A percentile compares a stretch with the other conserved stretches of the same genome.
Conservation (phyloP, 2,329 filamentous ascomycete species). For the Trichoderma brevicompactum region DNA sequence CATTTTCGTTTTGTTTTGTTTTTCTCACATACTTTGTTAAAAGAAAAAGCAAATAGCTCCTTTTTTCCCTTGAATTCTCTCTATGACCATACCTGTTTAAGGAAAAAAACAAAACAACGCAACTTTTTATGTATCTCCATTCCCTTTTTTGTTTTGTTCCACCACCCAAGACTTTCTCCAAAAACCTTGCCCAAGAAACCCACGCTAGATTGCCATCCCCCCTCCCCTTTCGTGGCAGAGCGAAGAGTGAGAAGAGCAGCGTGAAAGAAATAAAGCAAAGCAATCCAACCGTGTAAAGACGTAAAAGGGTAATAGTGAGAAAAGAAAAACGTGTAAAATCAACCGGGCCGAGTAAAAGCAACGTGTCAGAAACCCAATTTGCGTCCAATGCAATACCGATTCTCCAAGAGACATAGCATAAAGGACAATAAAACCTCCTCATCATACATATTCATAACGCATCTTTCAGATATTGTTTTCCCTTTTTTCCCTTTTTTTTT, state of each 20-base stretch:
- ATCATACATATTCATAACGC: constrained; percentile 28
- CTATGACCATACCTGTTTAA: constrained; percentile 27
- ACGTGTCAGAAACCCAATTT: constrained; percentile 18
- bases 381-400: constrained; percentile 15
- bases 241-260: neutral
- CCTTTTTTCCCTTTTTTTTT: neutral
- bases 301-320: constrained; percentile 9
- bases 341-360: constrained; percentile 8
- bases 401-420: constrained; percentile 27
- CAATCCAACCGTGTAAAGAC: constrained; percentile 25
- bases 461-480: neutral
- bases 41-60: neutral
- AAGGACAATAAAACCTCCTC: constrained; percentile 3
- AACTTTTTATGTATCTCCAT: constrained; percentile 32
- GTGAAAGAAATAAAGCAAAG: neutral
- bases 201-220: neutral
- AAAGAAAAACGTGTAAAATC: constrained; percentile 5
- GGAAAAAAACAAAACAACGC: constrained; percentile 1
- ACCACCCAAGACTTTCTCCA: constrained; percentile 12
- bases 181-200: neutral
- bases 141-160: constrained; percentile 26
- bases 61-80: constrained; percentile 15
- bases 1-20: neutral
- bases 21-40: neutral
- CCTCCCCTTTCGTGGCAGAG: neutral